Evolutionary conservation across 352 stramenopile genomes (phyloP).

Genomic region (Elongisporangium senticosum): DNA sequence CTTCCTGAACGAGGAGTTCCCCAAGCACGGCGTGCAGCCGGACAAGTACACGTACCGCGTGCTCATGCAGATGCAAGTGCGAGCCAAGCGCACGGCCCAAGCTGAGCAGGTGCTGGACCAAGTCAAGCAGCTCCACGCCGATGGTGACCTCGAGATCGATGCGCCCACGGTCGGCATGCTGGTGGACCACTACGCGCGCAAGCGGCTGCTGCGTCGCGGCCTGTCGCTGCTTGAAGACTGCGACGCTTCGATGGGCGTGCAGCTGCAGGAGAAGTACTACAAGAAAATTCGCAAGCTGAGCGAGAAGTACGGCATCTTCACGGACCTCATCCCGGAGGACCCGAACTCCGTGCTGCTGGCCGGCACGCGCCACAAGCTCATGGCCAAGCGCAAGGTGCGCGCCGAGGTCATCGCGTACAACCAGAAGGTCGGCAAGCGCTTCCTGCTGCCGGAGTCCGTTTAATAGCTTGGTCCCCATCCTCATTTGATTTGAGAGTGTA

Average conservation of each 20-base stretch:
- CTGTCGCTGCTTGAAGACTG: slow-evolving; percentile 60
- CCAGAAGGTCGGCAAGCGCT: slow-evolving; percentile 67
- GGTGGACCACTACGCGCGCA: slow-evolving; percentile 72
- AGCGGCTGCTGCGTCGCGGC: slow-evolving; percentile 52
- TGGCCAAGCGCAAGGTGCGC: slow-evolving; percentile 74
- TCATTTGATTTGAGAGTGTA: background rate
- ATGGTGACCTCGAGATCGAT: slow-evolving; percentile 51
- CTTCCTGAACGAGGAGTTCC: slow-evolving; percentile 47
- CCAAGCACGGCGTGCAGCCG: slow-evolving; percentile 30
- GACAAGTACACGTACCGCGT: slow-evolving; percentile 66
- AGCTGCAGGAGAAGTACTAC: slow-evolving; percentile 56
- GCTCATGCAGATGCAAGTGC: slow-evolving; percentile 81
- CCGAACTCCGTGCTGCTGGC: slow-evolving; percentile 62
- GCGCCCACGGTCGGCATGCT: slow-evolving; percentile 56
- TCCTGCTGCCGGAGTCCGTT: slow-evolving; percentile 46
- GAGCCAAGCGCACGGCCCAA: slow-evolving; percentile 48
- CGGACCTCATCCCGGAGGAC: slow-evolving; percentile 72
- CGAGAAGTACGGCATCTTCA: slow-evolving; percentile 66
- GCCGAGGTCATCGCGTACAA: slow-evolving; percentile 68
- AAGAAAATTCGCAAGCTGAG: slow-evolving; percentile 65
- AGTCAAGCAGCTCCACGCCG: slow-evolving; percentile 32
- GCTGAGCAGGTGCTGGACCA: slow-evolving; percentile 46
- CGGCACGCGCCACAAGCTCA: slow-evolving; percentile 60
- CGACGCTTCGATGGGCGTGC: slow-evolving; percentile 34
- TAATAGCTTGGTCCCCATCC: slow-evolving; percentile 7